Percentiles rank a stretch among this genome's conserved stretches.
Evolutionary conservation across 202 grass and related monocot genomes (phyloP).

Genomic region (Setaria viridis): DNA sequence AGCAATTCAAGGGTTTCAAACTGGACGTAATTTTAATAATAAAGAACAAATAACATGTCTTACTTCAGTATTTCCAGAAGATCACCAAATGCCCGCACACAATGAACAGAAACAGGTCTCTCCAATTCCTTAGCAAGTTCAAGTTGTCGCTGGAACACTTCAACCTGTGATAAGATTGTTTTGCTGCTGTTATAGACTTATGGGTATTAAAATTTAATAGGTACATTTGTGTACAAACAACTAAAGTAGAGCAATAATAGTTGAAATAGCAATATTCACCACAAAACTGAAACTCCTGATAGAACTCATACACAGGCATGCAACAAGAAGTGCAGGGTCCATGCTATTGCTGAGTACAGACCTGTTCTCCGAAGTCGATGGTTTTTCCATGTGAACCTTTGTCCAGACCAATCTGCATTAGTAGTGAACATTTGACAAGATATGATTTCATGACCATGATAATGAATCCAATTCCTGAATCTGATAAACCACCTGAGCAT

Average conservation of each 20-base stretch:
- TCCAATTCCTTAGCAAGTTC: slow-evolving; percentile 88
- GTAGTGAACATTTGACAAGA: slow-evolving; percentile 11
- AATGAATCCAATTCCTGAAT: not conserved
- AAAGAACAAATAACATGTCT: not conserved
- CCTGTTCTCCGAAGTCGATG: slow-evolving; percentile 81
- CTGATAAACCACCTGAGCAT: too few relatives aligned
- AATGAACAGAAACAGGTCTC: slow-evolving; percentile 90
- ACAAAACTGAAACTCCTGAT: slow-evolving; percentile 30
- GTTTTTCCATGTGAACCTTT: slow-evolving; percentile 81
- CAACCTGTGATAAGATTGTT: slow-evolving; percentile 57
- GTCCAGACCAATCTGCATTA: slow-evolving; percentile 83
- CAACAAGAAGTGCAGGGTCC: slow-evolving; percentile 32
- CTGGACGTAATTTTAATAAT: not conserved
- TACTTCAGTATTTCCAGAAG: slow-evolving; percentile 86
- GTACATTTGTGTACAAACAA: not conserved
- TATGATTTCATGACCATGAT: not conserved
- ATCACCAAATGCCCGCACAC: slow-evolving; percentile 80
- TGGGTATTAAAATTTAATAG: not conserved
- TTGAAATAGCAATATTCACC: slow-evolving; percentile 7
- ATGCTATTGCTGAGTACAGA: slow-evolving; percentile 46
- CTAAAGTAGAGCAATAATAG: not conserved
- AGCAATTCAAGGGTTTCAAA: not conserved
- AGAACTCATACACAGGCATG: slow-evolving; percentile 25
- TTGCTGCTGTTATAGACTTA: slow-evolving; percentile 17
- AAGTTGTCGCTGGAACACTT: slow-evolving; percentile 80